A percentile compares a stretch with the other conserved stretches of the same genome.
phyloP scores from a whole-genome alignment of 2,329 filamentous ascomycete genomes.

The Sphaerostilbella broomeana region DNA sequence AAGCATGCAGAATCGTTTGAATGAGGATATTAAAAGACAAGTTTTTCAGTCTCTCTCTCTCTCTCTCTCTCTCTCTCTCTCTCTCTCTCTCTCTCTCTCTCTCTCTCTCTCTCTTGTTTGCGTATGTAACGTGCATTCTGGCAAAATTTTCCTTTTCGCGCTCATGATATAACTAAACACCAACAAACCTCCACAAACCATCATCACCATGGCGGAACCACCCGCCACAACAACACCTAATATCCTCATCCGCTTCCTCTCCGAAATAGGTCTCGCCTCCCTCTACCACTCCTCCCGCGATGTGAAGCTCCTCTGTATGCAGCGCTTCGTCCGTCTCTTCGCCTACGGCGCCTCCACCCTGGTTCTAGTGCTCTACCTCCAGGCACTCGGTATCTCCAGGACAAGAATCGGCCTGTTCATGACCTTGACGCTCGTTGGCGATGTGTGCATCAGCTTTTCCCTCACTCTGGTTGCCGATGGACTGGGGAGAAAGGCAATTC shows the following conservation, averaged over 20 bases:
- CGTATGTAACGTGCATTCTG: too few relatives aligned
- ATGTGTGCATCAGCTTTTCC: conserved; percentile 51
- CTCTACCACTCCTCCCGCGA: conserved; percentile 30
- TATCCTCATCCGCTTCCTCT: conserved; percentile 9
- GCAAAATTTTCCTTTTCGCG: too few relatives aligned
- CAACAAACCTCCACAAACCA: too few relatives aligned
- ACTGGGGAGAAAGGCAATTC: conserved; percentile 47
- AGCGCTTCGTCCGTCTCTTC: conserved; percentile 56
- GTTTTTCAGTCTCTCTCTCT: too few relatives aligned
- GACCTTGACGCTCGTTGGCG: conserved; percentile 56
- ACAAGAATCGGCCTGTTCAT: conserved; percentile 56
- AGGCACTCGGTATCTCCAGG: conserved; percentile 42
- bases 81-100: too few relatives aligned
- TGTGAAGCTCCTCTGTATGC: conserved; percentile 50
- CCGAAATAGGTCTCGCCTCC: conserved; percentile 23
- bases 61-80: too few relatives aligned
- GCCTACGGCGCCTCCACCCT: conserved; percentile 56
- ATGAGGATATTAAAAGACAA: too few relatives aligned
- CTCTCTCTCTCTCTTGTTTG: too few relatives aligned
- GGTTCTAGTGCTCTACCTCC: conserved; percentile 51
- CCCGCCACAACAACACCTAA: not conserved
- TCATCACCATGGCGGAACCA: too few relatives aligned
- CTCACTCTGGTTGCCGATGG: conserved; percentile 54
- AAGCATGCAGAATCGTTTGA: too few relatives aligned
- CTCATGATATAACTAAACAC: too few relatives aligned